Percentiles rank a stretch among this genome's conserved stretches.
Conservation (phyloP, 257 asterid genomes). For the Nicotiana knightiana region DNA sequence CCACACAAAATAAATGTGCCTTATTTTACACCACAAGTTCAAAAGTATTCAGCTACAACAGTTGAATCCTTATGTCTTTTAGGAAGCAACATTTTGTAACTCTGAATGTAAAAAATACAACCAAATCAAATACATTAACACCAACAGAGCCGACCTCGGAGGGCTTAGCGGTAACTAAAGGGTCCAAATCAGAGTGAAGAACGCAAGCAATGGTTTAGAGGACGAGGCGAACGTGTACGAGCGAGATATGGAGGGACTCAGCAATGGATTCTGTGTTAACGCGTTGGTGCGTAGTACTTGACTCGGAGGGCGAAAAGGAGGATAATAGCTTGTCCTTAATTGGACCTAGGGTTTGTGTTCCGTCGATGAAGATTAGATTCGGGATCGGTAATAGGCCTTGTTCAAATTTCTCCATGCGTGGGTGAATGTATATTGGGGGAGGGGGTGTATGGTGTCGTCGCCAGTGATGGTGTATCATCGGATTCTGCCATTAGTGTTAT, state of each 20-base stretch:
- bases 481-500: neutral
- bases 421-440: slow-evolving; percentile 40
- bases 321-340: slow-evolving; percentile 61
- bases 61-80: slow-evolving; percentile 88
- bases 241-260: slow-evolving; percentile 50
- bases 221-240: slow-evolving; percentile 60
- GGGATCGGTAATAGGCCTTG: slow-evolving; percentile 81
- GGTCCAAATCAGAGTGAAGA: slow-evolving; percentile 53
- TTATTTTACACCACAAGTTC: too few species aligned
- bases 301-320: slow-evolving; percentile 42
- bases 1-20: too few species aligned
- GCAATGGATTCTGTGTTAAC: slow-evolving; percentile 38
- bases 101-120: slow-evolving; percentile 70
- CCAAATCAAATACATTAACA: slow-evolving; percentile 71
- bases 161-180: slow-evolving; percentile 39
- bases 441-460: slow-evolving; percentile 12
- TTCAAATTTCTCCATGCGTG: slow-evolving; percentile 87
- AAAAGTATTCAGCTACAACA: slow-evolving; percentile 52
- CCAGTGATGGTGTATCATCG: slow-evolving; percentile 11
- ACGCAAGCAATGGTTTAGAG: slow-evolving; percentile 60
- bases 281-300: slow-evolving; percentile 20
- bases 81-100: slow-evolving; percentile 78
- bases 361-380: slow-evolving; percentile 71
- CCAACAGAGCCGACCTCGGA: slow-evolving; percentile 53
- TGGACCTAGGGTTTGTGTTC: slow-evolving; percentile 53